phyloP scores from a whole-genome alignment of 495 filamentous ascomycete genomes.

The Penicillium steckii region DNA sequence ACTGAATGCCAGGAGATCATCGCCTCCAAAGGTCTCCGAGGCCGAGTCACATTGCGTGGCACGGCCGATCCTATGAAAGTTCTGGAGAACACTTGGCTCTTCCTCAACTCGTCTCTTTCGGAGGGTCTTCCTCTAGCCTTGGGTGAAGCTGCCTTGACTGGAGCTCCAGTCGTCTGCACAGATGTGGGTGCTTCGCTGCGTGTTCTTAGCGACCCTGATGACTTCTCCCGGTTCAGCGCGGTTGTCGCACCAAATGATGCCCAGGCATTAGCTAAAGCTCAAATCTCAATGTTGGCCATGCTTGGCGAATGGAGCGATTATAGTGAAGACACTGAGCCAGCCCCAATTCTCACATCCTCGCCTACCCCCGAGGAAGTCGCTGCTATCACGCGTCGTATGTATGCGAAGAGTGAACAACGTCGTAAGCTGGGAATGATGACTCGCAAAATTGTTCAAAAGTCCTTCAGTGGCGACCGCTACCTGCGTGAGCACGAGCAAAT shows the following conservation, averaged over 20 bases:
- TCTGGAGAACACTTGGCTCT: constrained; percentile 62
- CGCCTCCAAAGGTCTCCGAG: constrained; percentile 56
- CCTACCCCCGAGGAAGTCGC: constrained; percentile 53
- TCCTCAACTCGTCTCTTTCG: constrained; percentile 66
- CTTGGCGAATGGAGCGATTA: constrained; percentile 59
- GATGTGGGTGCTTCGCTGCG: constrained; percentile 63
- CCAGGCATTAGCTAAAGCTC: constrained; percentile 55
- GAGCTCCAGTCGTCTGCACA: constrained; percentile 63
- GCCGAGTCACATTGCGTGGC: constrained; percentile 52
- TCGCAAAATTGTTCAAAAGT: constrained; percentile 57
- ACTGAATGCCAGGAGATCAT: constrained; percentile 63
- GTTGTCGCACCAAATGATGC: constrained; percentile 65
- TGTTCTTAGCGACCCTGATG: constrained; percentile 60
- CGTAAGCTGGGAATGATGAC: constrained; percentile 61
- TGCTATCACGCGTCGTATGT: constrained; percentile 58
- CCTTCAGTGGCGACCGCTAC: constrained; percentile 61
- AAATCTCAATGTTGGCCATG: constrained; percentile 60
- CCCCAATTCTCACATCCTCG: constrained; percentile 47
- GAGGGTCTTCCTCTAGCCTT: constrained; percentile 66
- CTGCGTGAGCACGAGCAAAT: constrained; percentile 69
- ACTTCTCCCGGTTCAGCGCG: constrained; percentile 57
- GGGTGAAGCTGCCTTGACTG: constrained; percentile 63
- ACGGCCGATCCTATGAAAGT: constrained; percentile 58
- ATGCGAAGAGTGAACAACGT: constrained; percentile 57
- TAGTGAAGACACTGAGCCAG: constrained; percentile 43